Conservation (phyloP, 306 rosid genomes). For the Cicer chorassanicum region DNA sequence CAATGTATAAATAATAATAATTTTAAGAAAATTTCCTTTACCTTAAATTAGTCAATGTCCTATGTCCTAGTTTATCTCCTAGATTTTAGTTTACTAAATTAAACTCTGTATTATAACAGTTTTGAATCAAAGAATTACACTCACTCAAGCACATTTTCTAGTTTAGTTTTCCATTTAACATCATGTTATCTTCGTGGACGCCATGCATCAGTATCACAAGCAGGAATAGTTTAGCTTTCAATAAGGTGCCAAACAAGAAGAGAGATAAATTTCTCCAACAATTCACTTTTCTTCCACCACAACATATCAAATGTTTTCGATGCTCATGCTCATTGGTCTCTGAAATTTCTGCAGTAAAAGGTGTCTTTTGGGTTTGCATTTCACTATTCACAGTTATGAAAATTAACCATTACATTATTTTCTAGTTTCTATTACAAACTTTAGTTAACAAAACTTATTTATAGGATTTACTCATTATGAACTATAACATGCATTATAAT, state of each 20-base stretch:
- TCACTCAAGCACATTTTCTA: neutral
- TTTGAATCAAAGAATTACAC: constrained; percentile 4
- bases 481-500: neutral
- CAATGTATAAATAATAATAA: constrained; percentile 3
- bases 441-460: neutral
- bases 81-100: constrained; percentile 30
- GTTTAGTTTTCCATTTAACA: constrained; percentile 20
- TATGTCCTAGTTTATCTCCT: constrained; percentile 47
- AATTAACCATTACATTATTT: neutral
- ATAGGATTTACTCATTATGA: neutral
- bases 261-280: neutral
- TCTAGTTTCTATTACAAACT: constrained; percentile 14
- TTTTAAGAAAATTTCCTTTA: constrained; percentile 4
- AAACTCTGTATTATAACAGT: constrained; percentile 10
- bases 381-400: neutral
- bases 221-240: constrained; percentile 24
- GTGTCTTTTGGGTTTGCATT: constrained; percentile 37
- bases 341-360: constrained; percentile 37
- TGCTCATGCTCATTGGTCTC: constrained; percentile 6
- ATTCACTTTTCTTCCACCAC: neutral
- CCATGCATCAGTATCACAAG: constrained; percentile 41
- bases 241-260: constrained; percentile 41
- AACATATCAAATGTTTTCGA: neutral
- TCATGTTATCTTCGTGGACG: constrained; percentile 44
- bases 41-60: constrained; percentile 40